Base-by-base conservation (phyloP, 192 early-diverging fungal genomes). In the Lobosporangium transversale region DNA sequence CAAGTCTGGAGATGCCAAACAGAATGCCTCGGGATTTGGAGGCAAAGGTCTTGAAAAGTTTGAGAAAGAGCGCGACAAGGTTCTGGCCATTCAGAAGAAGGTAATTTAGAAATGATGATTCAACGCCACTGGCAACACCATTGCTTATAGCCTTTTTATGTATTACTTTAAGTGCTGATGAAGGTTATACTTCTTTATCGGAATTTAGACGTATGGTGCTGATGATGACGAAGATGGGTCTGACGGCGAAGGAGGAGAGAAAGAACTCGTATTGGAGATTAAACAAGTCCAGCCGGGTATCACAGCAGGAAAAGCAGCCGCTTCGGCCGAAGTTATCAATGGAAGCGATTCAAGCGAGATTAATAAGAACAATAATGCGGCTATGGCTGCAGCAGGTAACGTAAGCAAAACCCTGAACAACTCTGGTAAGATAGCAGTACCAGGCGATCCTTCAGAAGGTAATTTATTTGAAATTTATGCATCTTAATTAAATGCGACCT, bases 31-130 rank as follows among this genome's bases (percentile, higher is more conserved):
- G 21, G 98, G 98, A 0, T 99, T 98, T 81, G 96, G 97, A 29
- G 98, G 98, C 42, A 98, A 98, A 74, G 98, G 98, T 24, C 82
- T 99, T 31, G 96, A 97, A 57, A 90, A 92, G 68, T 83, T 99
- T 58, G 97, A 98, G 52, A 92, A 93, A 66, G 93, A 98, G 56
- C 88, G 97, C 50, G 94, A 93, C 58, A 79, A 91, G 62, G 89
- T 95, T 20, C 94, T 97, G 76, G 91, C 93, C 75, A 89, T 96
- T 30, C 96, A 99, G 73, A 94, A 93, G 83, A 92, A 93, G 80
- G 82, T 87, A 71, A 80, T 29, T 21, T 40, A 23, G n/a, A 51
- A n/a, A n/a, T n/a, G n/a, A n/a, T n/a, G n/a, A n/a, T n/a, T n/a
- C n/a, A n/a, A n/a, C n/a, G n/a, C n/a, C n/a, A n/a, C n/a, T n/a